Conservation (phyloP, 371 early-diverging fungal species). For the Zopfochytrium polystomum region DNA sequence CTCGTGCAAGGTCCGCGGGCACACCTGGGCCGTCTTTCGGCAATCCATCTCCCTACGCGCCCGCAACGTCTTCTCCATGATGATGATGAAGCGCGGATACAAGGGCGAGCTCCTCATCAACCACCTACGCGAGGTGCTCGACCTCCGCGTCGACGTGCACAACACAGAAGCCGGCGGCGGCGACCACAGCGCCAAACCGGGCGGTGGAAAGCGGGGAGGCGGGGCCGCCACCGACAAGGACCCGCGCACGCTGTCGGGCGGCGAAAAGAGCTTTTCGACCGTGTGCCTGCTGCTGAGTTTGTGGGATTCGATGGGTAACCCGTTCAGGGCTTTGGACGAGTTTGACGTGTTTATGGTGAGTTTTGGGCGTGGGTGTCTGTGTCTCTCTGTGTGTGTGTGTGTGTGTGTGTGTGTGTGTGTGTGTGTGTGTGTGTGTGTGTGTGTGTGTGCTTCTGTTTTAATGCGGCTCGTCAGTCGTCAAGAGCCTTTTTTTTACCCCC, state of each 20-base stretch:
- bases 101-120: slow-evolving; percentile 80
- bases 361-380: not conserved
- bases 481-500: too few species aligned
- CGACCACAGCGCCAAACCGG: too few species aligned
- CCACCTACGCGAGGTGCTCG: slow-evolving; percentile 68
- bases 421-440: too few species aligned
- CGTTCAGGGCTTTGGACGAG: slow-evolving; percentile 97
- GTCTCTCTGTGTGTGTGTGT: not conserved
- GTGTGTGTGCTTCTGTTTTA: too few species aligned
- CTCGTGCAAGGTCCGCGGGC: slow-evolving; percentile 58
- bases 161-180: slow-evolving; percentile 7
- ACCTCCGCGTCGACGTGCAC: slow-evolving; percentile 59
- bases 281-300: slow-evolving; percentile 93
- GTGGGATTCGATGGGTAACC: slow-evolving; percentile 95
- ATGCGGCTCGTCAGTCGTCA: too few species aligned
- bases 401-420: too few species aligned
- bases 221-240: slow-evolving; percentile 65
- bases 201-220: too few species aligned
- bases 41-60: slow-evolving; percentile 72
- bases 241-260: slow-evolving; percentile 90
- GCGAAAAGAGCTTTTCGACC: slow-evolving; percentile 99
- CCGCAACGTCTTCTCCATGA: slow-evolving; percentile 63
- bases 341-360: slow-evolving; percentile 99
- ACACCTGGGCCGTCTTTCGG: slow-evolving; percentile 66
- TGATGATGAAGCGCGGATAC: slow-evolving; percentile 82